These are phyloP conservation scores for Tephrocybe sp. DNA, from an alignment of 768 basidiomycete genomes.

Conservation along the genomic window DNA sequence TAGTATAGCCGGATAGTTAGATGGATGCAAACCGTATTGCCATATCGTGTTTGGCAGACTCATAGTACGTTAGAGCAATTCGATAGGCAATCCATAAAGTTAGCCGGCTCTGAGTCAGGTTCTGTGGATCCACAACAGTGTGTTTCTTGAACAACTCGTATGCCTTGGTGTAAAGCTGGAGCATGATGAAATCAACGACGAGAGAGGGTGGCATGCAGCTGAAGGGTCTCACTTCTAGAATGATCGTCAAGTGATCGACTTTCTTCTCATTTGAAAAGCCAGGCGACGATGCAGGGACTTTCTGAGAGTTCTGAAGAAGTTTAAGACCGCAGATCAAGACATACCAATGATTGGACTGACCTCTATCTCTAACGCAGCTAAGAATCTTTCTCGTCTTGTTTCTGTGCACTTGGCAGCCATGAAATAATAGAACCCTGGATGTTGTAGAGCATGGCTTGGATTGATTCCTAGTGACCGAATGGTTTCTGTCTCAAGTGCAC, in stretches of 20 bases:
- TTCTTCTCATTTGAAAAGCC: constrained; percentile 90
- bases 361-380: constrained; percentile 57
- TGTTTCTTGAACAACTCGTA: constrained; percentile 93
- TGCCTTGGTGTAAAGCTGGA: constrained; percentile 87
- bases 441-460: constrained; percentile 81
- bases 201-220: neutral
- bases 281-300: constrained; percentile 46
- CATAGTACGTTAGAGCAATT: constrained; percentile 85
- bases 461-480: constrained; percentile 69
- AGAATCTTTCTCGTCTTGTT: constrained; percentile 66
- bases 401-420: constrained; percentile 88
- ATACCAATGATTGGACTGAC: constrained; percentile 30
- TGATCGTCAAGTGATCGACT: constrained; percentile 81
- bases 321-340: too few species aligned
- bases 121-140: constrained; percentile 37
- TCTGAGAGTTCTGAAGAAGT: constrained; percentile 33
- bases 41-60: constrained; percentile 81
- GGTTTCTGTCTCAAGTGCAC: constrained; percentile 51
- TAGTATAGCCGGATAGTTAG: too few species aligned
- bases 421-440: constrained; percentile 92
- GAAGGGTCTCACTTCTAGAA: constrained; percentile 68
- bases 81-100: constrained; percentile 90
- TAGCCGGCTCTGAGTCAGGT: constrained; percentile 68
- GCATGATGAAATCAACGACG: neutral
- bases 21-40: constrained; percentile 93